A percentile compares a stretch with the other conserved stretches of the same genome.
These are phyloP conservation scores for Xylariaceae sp. DNA, from an alignment of 2,329 filamentous ascomycete species.

Conservation along the genomic window DNA sequence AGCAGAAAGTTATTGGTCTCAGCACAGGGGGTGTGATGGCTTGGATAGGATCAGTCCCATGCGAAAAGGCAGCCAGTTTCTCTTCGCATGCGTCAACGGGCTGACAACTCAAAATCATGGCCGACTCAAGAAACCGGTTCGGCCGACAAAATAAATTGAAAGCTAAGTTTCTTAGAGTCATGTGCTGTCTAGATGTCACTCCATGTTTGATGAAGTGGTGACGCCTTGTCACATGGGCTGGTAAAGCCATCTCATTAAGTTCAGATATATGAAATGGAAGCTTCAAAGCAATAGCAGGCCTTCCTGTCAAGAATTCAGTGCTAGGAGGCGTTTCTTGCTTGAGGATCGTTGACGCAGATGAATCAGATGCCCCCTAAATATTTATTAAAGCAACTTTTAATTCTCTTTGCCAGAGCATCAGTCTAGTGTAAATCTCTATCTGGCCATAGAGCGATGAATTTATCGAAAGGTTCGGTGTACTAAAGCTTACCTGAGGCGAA, in stretches of 20 bases:
- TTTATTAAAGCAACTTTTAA: constrained; percentile 40
- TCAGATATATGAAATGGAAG: background rate
- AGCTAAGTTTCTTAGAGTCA: background rate
- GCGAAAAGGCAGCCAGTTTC: background rate
- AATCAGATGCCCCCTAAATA: constrained; percentile 46
- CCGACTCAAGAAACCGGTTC: background rate
- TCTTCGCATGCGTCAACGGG: background rate
- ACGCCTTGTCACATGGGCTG: background rate
- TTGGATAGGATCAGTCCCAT: background rate
- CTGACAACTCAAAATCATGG: background rate
- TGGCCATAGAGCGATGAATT: constrained; percentile 21
- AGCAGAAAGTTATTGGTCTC: constrained; percentile 45
- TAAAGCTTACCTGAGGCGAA: constrained; percentile 45
- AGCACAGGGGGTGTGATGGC: background rate
- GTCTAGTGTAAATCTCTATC: constrained; percentile 29
- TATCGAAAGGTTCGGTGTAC: constrained; percentile 38
- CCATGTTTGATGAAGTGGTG: background rate
- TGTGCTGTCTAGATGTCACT: background rate
- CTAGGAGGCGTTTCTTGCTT: constrained; percentile 33
- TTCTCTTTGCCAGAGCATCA: constrained; percentile 31
- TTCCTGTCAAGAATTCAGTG: background rate
- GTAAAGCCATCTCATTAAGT: background rate
- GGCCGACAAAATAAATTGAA: background rate
- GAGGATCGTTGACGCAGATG: constrained; percentile 24
- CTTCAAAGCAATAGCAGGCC: background rate